A percentile compares a stretch with the other conserved stretches of the same genome.
These are phyloP conservation scores for Ampelocalamus luodianensis DNA, from an alignment of 176 grass and related monocot genomes.

Conservation along the genomic window DNA sequence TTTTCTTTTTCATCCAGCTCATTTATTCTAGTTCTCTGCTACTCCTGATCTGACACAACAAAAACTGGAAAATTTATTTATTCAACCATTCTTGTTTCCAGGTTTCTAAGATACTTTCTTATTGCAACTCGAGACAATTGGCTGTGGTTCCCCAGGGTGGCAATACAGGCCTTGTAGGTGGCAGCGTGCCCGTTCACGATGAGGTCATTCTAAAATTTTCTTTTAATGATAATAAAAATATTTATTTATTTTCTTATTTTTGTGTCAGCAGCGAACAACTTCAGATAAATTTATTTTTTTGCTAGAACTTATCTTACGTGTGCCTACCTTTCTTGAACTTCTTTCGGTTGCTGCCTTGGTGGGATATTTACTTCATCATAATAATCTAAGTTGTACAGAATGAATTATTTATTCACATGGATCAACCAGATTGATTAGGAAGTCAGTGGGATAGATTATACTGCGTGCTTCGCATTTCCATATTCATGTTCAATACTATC, in stretches of 20 bases:
- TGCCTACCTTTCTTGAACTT: background rate
- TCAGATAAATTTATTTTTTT: background rate
- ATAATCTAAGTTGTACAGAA: background rate
- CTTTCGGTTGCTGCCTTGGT: slow-evolving; percentile 23
- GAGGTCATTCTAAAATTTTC: slow-evolving; percentile 58
- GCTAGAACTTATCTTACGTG: background rate
- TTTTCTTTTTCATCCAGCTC: slow-evolving; percentile 10
- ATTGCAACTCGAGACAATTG: slow-evolving; percentile 81
- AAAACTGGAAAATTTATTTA: slow-evolving; percentile 22
- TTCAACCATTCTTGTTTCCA: slow-evolving; percentile 50
- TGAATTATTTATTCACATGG: slow-evolving; percentile 34
- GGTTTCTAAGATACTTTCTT: slow-evolving; percentile 97
- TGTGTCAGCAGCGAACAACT: background rate
- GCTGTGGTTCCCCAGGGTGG: slow-evolving; percentile 92
- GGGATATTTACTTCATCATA: background rate
- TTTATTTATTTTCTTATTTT: slow-evolving; percentile 3
- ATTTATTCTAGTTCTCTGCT: background rate
- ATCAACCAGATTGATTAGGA: slow-evolving; percentile 10
- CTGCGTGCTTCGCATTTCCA: background rate
- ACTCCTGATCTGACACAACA: background rate
- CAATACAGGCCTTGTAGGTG: slow-evolving; percentile 97
- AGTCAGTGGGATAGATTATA: background rate
- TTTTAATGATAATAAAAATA: slow-evolving; percentile 8
- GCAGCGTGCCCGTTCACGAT: slow-evolving; percentile 92
- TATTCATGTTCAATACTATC: background rate